Percentiles rank a stretch among this genome's conserved stretches.
phyloP scores from a whole-genome alignment of 2,329 filamentous ascomycete species.

The Hymenoscyphus infarciens region DNA sequence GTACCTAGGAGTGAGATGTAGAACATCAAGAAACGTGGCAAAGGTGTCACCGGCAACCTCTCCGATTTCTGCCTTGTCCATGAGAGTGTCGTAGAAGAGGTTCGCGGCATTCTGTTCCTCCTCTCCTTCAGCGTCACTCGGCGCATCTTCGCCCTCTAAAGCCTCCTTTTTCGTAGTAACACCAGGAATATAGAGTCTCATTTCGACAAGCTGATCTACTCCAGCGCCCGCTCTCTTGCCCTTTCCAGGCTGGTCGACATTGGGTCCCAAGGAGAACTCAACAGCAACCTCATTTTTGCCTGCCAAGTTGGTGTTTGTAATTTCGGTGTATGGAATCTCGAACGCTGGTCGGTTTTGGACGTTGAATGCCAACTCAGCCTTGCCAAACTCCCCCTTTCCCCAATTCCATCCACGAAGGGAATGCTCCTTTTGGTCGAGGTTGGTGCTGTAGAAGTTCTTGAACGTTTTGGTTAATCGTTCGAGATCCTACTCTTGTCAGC shows the following conservation, averaged over 20 bases:
- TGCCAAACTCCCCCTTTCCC: slow-evolving; percentile 96
- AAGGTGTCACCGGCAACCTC: slow-evolving; percentile 98
- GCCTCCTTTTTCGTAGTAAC: slow-evolving; percentile 74
- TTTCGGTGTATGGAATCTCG: slow-evolving; percentile 94
- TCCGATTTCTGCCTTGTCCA: slow-evolving; percentile 98
- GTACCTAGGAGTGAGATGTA: slow-evolving; percentile 92
- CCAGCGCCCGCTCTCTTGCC: slow-evolving; percentile 89
- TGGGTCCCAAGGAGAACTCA: slow-evolving; percentile 77
- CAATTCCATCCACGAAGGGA: slow-evolving; percentile 97
- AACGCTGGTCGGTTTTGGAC: slow-evolving; percentile 96
- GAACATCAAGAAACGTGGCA: slow-evolving; percentile 91
- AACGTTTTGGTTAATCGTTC: slow-evolving; percentile 89
- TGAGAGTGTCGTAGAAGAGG: slow-evolving; percentile 96
- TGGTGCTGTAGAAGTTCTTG: slow-evolving; percentile 97
- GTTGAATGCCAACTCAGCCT: slow-evolving; percentile 92
- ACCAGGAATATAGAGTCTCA: slow-evolving; percentile 98
- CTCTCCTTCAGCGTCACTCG: slow-evolving; percentile 54
- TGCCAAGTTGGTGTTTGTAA: slow-evolving; percentile 94
- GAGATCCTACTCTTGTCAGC: slow-evolving; percentile 59
- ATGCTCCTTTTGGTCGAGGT: slow-evolving; percentile 88
- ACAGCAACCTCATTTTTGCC: slow-evolving; percentile 97
- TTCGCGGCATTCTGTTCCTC: slow-evolving; percentile 94
- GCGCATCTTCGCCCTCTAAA: slow-evolving; percentile 62
- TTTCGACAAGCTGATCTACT: slow-evolving; percentile 91
- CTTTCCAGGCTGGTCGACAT: slow-evolving; percentile 68